phyloP scores from a whole-genome alignment of 805 yeast genomes.

The Schizosaccharomyces japonicus region DNA sequence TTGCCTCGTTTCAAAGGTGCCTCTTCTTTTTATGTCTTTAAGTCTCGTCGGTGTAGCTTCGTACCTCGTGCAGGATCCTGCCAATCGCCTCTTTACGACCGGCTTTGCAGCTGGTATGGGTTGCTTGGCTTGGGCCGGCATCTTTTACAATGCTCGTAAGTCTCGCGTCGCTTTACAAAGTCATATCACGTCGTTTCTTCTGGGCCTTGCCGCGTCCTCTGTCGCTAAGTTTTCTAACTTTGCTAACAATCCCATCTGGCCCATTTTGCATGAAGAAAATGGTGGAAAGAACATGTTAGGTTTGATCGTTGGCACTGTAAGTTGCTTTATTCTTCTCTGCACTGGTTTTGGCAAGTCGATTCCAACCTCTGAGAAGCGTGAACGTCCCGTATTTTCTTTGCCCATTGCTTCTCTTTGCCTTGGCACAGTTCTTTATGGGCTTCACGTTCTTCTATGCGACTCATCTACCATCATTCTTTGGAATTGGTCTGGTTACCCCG shows the following conservation, averaged over 20 bases:
- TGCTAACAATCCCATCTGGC: constrained; percentile 91
- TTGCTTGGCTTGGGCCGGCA: constrained; percentile 33
- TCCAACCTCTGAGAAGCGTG: constrained; percentile 9
- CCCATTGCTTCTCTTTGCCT: constrained; percentile 37
- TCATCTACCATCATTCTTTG: constrained; percentile 70
- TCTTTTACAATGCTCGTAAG: constrained; percentile 19
- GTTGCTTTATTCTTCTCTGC: constrained; percentile 27
- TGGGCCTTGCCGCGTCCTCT: constrained; percentile 55
- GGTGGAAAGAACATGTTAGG: constrained; percentile 64
- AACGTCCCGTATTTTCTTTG: constrained; percentile 9
- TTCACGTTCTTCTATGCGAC: constrained; percentile 58
- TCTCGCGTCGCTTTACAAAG: not conserved
- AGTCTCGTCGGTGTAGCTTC: constrained; percentile 55
- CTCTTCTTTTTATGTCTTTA: constrained; percentile 30
- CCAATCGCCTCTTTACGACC: constrained; percentile 36
- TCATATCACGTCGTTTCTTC: constrained; percentile 31
- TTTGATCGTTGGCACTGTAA: constrained; percentile 38
- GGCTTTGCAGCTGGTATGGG: constrained; percentile 46
- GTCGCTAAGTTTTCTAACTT: constrained; percentile 50
- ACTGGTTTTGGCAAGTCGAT: constrained; percentile 8
- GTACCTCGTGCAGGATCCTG: constrained; percentile 44
- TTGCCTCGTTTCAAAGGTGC: constrained; percentile 20
- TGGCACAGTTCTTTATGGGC: constrained; percentile 49
- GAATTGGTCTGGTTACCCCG: constrained; percentile 91
- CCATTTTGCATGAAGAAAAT: constrained; percentile 60